phyloP scores from a whole-genome alignment of 805 yeast genomes.

The Danielia reshetovae region DNA sequence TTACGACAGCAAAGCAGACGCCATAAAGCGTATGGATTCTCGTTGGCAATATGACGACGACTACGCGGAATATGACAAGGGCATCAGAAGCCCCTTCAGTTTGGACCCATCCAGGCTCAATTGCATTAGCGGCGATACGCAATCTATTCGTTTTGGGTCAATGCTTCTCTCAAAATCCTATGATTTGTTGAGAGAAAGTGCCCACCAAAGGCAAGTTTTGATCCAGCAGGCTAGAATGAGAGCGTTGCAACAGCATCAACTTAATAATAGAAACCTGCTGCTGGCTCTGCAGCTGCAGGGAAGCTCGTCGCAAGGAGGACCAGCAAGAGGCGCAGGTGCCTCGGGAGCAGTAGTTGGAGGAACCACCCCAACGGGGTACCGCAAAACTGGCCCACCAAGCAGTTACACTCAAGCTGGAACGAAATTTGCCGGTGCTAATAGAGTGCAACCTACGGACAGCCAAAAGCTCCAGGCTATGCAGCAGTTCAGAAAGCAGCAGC shows the following conservation, averaged over 20 bases:
- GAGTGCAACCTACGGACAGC: conserved; percentile 1
- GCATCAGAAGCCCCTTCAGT: conserved; percentile 47
- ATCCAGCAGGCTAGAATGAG: conserved; percentile 49
- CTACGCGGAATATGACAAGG: conserved; percentile 34
- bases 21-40: conserved; percentile 47
- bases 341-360: conserved; percentile 4
- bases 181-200: conserved; percentile 72
- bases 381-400: conserved; percentile 3
- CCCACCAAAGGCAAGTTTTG: conserved; percentile 52
- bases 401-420: conserved; percentile 1
- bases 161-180: conserved; percentile 86
- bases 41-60: conserved; percentile 70
- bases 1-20: conserved; percentile 45
- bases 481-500: conserved; percentile 10
- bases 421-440: conserved; percentile 4
- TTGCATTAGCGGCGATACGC: conserved; percentile 80
- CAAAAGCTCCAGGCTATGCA: conserved; percentile 13
- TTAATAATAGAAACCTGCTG: conserved; percentile 1
- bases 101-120: conserved; percentile 81
- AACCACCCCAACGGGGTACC: conserved; percentile 9
- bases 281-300: neutral
- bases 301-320: conserved; percentile 2
- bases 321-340: neutral
- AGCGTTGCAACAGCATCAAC: conserved; percentile 39
- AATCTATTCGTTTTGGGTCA: conserved; percentile 84